Conservation (phyloP, 225 moss, liverwort and hornwort species). For the Lunularia cruciata region DNA sequence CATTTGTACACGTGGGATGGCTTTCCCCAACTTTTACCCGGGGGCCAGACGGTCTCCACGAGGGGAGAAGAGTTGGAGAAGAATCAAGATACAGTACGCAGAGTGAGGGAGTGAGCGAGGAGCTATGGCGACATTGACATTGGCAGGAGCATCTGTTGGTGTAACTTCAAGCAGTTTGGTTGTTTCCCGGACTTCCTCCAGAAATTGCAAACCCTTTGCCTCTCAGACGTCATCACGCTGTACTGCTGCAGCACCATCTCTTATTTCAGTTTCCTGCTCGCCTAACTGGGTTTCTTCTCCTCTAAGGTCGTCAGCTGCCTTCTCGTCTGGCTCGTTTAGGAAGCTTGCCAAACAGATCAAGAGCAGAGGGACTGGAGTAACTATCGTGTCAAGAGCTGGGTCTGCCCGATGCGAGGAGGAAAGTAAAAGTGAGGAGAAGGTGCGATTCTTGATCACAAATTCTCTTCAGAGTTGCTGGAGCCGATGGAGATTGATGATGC, state of each 20-base stretch:
- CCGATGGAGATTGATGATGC: neutral
- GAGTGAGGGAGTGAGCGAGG: neutral
- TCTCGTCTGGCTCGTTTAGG: slow-evolving; percentile 24
- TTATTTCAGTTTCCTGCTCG: neutral
- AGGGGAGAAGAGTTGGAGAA: neutral
- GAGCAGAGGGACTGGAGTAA: neutral
- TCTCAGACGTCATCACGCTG: too few species aligned
- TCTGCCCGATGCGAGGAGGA: slow-evolving; percentile 32
- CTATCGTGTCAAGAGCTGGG: neutral
- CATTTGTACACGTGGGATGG: too few species aligned
- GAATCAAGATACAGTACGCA: too few species aligned
- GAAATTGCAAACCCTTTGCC: neutral
- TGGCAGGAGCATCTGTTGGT: neutral
- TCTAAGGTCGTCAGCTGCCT: slow-evolving; percentile 7
- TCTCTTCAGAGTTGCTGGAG: neutral
- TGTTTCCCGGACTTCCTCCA: neutral
- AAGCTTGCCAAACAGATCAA: slow-evolving; percentile 12
- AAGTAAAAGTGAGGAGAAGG: slow-evolving; percentile 33
- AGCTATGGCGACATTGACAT: slow-evolving; percentile 41
- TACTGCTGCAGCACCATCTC: neutral
- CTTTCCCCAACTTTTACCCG: too few species aligned
- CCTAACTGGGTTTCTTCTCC: neutral
- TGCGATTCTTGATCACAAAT: slow-evolving; percentile 1
- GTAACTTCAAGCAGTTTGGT: neutral
- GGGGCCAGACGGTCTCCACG: neutral